phyloP scores from a whole-genome alignment of 2,329 filamentous ascomycete species.

The Talaromyces sp. region DNA sequence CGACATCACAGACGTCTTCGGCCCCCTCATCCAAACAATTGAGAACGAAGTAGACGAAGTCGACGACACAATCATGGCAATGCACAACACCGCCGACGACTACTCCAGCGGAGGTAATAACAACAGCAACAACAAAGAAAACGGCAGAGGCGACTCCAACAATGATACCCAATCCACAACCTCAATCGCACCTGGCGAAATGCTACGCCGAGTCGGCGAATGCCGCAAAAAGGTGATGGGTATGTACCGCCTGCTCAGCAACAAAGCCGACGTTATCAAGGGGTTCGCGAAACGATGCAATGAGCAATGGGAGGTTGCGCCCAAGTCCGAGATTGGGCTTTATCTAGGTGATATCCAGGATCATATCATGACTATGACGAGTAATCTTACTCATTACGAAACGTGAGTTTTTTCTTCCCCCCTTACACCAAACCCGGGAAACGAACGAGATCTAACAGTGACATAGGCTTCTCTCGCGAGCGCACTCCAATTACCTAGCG shows the following conservation, averaged over 20 bases:
- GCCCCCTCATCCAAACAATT: constrained; percentile 85
- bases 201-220: constrained; percentile 89
- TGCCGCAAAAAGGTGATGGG: constrained; percentile 98
- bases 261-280: constrained; percentile 98
- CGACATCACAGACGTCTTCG: constrained; percentile 96
- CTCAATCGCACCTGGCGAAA: constrained; percentile 64
- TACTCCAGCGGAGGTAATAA: constrained; percentile 38
- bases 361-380: constrained; percentile 98
- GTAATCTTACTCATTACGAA: constrained; percentile 92
- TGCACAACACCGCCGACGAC: constrained; percentile 60
- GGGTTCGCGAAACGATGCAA: constrained; percentile 98
- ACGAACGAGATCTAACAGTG: not conserved
- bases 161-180: constrained; percentile 31
- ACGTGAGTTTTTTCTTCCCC: constrained; percentile 60
- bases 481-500: constrained; percentile 95
- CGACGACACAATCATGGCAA: constrained; percentile 81
- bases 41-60: constrained; percentile 97
- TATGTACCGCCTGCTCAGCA: constrained; percentile 85
- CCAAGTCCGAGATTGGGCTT: constrained; percentile 91
- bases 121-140: constrained; percentile 36
- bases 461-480: constrained; percentile 76
- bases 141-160: constrained; percentile 37
- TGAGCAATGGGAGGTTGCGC: constrained; percentile 95
- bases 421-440: not conserved
- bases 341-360: constrained; percentile 98